These are phyloP conservation scores for Flaveria floridana DNA, from an alignment of 140 eudicot genomes.

Conservation along the genomic window DNA sequence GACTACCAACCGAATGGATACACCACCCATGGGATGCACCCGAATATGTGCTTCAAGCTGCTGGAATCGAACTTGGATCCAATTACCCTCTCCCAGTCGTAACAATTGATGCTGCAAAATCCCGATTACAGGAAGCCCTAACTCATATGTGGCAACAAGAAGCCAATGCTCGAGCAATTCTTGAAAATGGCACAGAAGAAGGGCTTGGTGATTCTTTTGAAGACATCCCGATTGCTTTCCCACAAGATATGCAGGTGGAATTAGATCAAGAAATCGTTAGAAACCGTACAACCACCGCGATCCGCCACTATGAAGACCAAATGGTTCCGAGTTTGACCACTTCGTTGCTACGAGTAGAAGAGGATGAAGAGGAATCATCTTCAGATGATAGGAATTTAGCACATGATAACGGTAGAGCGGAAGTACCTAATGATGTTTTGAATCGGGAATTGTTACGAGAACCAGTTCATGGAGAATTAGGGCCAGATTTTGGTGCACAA, in stretches of 20 bases:
- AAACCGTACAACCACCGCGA: slow-evolving; percentile 38
- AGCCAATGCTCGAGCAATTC: slow-evolving; percentile 73
- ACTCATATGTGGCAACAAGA: slow-evolving; percentile 88
- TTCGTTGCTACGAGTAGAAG: slow-evolving; percentile 49
- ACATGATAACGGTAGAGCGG: slow-evolving; percentile 47
- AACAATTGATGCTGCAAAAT: slow-evolving; percentile 73
- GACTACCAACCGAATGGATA: slow-evolving; percentile 97
- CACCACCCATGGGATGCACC: slow-evolving; percentile 99
- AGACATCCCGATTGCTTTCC: slow-evolving; percentile 71
- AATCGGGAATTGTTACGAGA: slow-evolving; percentile 36
- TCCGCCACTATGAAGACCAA: slow-evolving; percentile 76
- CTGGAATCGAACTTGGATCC: slow-evolving; percentile 91
- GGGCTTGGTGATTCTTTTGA: slow-evolving; percentile 85
- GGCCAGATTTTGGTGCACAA: slow-evolving; percentile 24
- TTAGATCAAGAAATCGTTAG: slow-evolving; percentile 53
- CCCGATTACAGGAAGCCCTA: slow-evolving; percentile 71
- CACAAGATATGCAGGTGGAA: slow-evolving; percentile 79
- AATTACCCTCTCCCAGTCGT: slow-evolving; percentile 91
- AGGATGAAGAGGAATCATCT: slow-evolving; percentile 55
- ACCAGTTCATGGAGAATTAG: slow-evolving; percentile 25
- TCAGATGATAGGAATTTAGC: slow-evolving; percentile 35
- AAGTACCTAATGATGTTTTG: slow-evolving; percentile 57
- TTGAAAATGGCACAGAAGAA: slow-evolving; percentile 88
- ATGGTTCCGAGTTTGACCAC: slow-evolving; percentile 93
- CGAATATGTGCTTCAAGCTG: slow-evolving; percentile 86